Percentiles rank a stretch among this genome's conserved stretches.
These are phyloP conservation scores for Boechera stricta DNA, from an alignment of 345 rosid species.

Conservation along the genomic window DNA sequence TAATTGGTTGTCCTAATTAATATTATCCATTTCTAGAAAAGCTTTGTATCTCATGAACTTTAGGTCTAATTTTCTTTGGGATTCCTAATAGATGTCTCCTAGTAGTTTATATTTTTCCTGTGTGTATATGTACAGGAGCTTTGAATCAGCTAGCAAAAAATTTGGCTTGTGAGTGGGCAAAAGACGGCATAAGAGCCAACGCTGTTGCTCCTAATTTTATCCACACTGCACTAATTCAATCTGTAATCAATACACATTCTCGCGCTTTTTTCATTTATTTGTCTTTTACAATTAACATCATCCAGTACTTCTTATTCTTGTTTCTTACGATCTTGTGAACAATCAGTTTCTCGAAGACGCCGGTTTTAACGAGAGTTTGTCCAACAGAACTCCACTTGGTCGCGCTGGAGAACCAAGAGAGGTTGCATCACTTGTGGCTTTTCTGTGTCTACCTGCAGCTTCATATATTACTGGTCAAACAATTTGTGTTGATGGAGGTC, in stretches of 20 bases:
- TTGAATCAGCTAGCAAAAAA: slow-evolving; percentile 58
- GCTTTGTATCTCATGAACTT: not conserved
- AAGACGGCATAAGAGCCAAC: slow-evolving; percentile 61
- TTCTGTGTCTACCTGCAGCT: slow-evolving; percentile 61
- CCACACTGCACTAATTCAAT: slow-evolving; percentile 48
- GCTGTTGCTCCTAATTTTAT: slow-evolving; percentile 56
- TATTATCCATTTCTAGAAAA: no score
- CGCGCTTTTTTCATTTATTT: not conserved
- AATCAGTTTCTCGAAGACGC: slow-evolving; percentile 18
- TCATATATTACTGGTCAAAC: slow-evolving; percentile 67
- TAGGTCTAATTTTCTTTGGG: not conserved
- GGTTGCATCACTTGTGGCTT: slow-evolving; percentile 58
- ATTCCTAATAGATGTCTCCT: not conserved
- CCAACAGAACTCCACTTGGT: slow-evolving; percentile 51
- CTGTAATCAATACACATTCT: slow-evolving; percentile 4
- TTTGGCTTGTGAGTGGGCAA: slow-evolving; percentile 78
- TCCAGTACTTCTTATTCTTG: not conserved
- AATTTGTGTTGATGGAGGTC: slow-evolving; percentile 62
- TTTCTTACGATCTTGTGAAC: not conserved
- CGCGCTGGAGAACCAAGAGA: slow-evolving; percentile 55
- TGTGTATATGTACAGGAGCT: slow-evolving; percentile 45
- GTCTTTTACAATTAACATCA: not conserved
- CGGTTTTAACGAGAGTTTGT: slow-evolving; percentile 5
- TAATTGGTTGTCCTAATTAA: no score
- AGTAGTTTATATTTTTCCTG: not conserved